A percentile compares a stretch with the other conserved stretches of the same genome.
Conservation (phyloP, 2,329 filamentous ascomycete genomes). For the Epichloe glyceriae region DNA sequence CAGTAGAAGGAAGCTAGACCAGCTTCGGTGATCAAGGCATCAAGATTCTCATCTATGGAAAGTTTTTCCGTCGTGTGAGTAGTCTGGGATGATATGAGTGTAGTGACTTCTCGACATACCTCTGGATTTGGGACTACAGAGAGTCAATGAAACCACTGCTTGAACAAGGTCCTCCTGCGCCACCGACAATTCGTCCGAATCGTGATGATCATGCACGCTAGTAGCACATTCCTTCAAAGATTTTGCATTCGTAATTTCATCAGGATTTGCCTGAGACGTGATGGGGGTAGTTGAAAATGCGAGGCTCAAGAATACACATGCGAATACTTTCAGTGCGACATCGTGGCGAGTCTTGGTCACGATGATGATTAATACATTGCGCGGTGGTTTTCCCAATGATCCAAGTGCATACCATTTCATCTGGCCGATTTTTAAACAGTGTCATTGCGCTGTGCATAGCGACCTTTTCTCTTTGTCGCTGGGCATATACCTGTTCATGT, state of each 20-base stretch:
- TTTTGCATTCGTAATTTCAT: not conserved
- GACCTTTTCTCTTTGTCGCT: not conserved
- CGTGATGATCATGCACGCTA: not conserved
- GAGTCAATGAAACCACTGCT: not conserved
- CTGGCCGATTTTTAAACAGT: not conserved
- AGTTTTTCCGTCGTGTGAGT: not conserved
- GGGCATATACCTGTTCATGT: not conserved
- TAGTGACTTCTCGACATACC: not conserved
- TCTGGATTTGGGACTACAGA: not conserved
- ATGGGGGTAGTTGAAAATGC: not conserved
- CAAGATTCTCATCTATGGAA: not conserved
- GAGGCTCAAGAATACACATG: not conserved
- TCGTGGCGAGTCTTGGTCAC: constrained; percentile 4
- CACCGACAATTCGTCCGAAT: not conserved
- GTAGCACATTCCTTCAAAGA: not conserved
- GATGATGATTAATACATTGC: not conserved
- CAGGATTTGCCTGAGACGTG: not conserved
- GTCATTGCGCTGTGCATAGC: not conserved
- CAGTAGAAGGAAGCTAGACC: constrained; percentile 16
- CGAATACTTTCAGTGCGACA: constrained; percentile 3
- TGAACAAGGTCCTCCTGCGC: not conserved
- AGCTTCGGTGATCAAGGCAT: constrained; percentile 12
- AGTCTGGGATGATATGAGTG: not conserved
- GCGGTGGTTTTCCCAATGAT: not conserved
- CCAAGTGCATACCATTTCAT: not conserved